Evolutionary conservation across 164 flowering plant genomes (phyloP).

Genomic region (Euptelea pleiosperma): DNA sequence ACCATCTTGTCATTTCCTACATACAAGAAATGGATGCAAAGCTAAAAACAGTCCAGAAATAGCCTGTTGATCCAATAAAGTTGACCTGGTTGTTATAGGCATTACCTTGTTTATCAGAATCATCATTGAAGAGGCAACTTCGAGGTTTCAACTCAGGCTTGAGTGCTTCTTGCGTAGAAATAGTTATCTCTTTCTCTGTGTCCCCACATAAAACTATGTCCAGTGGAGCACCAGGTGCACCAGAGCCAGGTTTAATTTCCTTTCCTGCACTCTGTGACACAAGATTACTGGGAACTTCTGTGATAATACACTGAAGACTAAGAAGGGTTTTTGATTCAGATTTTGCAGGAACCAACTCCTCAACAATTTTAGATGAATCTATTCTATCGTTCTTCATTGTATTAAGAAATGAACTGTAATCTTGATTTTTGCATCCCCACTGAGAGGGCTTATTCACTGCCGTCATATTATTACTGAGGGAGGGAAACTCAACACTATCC

Average conservation of each 20-base stretch:
- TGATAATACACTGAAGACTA: slow-evolving; percentile 1
- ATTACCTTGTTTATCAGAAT: slow-evolving; percentile 31
- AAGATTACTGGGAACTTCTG: slow-evolving; percentile 16
- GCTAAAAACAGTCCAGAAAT: background rate
- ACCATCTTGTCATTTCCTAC: slow-evolving; percentile 32
- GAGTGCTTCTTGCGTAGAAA: slow-evolving; percentile 12
- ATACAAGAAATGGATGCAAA: background rate
- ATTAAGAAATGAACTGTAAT: slow-evolving; percentile 2
- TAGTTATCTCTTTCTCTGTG: slow-evolving; percentile 20
- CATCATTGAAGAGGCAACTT: slow-evolving; percentile 19
- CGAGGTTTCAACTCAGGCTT: slow-evolving; percentile 23
- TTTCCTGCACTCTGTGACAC: slow-evolving; percentile 8
- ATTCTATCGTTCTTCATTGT: slow-evolving; percentile 6
- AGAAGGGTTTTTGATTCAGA: slow-evolving; percentile 14
- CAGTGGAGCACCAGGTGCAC: slow-evolving; percentile 5
- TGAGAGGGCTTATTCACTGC: slow-evolving; percentile 5
- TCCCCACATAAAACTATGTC: slow-evolving; percentile 7
- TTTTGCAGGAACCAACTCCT: slow-evolving; percentile 21
- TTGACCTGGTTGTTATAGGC: slow-evolving; percentile 4
- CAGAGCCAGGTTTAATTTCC: slow-evolving; percentile 12
- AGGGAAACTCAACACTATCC: slow-evolving; percentile 10
- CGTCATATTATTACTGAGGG: slow-evolving; percentile 5
- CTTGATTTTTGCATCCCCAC: slow-evolving; percentile 17
- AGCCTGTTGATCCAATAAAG: background rate
- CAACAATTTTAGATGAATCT: slow-evolving; percentile 13